These are phyloP conservation scores for Pseudogymnoascus verrucosus DNA, from an alignment of 2,329 filamentous ascomycete genomes.

Conservation along the genomic window DNA sequence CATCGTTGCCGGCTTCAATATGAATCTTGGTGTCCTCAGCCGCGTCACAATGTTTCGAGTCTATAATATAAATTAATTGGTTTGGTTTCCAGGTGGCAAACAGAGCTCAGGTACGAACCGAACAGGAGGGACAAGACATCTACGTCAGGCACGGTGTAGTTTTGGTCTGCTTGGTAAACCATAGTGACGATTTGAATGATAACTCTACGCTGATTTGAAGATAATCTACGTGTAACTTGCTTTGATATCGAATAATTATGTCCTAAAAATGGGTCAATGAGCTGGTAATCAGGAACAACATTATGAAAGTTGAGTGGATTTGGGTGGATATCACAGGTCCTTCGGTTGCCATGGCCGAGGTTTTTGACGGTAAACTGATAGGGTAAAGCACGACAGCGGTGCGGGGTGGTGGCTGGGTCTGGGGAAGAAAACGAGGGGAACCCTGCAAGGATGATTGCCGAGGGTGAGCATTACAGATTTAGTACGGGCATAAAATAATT, in stretches of 20 bases:
- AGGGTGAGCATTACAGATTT: neutral
- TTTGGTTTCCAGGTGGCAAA: neutral
- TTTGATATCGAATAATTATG: neutral
- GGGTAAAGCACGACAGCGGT: neutral
- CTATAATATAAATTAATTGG: slow-evolving; percentile 20
- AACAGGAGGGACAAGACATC: slow-evolving; percentile 15
- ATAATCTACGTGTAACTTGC: neutral
- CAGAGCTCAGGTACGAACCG: slow-evolving; percentile 10
- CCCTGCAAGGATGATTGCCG: neutral
- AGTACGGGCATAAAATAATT: neutral
- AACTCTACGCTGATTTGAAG: neutral
- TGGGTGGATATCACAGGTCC: neutral
- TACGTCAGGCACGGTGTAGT: slow-evolving; percentile 13
- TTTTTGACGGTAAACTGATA: neutral
- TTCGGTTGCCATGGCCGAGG: neutral
- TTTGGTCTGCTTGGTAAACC: slow-evolving; percentile 13
- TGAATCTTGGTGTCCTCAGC: slow-evolving; percentile 46
- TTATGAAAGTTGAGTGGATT: neutral
- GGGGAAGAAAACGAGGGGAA: neutral
- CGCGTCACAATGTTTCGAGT: slow-evolving; percentile 28
- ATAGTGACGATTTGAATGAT: neutral
- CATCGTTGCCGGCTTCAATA: slow-evolving; percentile 47
- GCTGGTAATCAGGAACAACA: neutral
- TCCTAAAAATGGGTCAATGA: neutral
- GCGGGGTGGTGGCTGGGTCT: neutral